Evolutionary conservation across 164 flowering plant species (phyloP).

Genomic region (Saururus chinensis): DNA sequence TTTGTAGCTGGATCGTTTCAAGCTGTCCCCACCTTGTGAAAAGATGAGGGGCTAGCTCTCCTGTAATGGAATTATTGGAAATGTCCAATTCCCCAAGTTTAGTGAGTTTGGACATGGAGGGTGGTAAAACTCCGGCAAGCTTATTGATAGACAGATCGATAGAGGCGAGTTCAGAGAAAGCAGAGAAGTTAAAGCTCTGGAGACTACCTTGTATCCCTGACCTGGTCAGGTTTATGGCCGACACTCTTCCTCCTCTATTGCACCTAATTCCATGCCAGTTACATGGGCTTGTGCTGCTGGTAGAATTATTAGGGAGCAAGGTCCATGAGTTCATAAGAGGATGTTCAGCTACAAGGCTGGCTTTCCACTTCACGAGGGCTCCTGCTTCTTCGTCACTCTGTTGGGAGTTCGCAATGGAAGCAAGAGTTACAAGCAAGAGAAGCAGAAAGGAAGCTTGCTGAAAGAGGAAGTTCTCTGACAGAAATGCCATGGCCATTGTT

Average conservation of each 20-base stretch:
- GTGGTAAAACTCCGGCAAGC: neutral
- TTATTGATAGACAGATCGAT: neutral
- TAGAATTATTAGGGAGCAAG: neutral
- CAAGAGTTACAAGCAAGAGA: neutral
- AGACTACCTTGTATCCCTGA: neutral
- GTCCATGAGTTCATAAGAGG: neutral
- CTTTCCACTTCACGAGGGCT: neutral
- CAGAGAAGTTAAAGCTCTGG: neutral
- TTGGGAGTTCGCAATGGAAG: neutral
- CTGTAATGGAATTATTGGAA: neutral
- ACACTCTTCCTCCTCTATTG: neutral
- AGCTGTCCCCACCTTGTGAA: constrained; percentile 21
- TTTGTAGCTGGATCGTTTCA: constrained; percentile 13
- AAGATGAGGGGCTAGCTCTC: neutral
- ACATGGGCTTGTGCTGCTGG: neutral
- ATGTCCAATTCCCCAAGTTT: neutral
- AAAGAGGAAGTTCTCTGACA: neutral
- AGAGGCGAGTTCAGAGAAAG: neutral
- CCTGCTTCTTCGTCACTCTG: neutral
- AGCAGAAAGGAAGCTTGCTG: neutral
- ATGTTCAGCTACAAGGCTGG: neutral
- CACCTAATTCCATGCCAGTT: neutral
- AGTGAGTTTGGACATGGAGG: constrained; percentile 67
- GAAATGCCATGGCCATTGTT: neutral
- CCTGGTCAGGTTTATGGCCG: neutral